phyloP scores from a whole-genome alignment of 1,284 basidiomycete species.

The Tranzscheliella williamsii region DNA sequence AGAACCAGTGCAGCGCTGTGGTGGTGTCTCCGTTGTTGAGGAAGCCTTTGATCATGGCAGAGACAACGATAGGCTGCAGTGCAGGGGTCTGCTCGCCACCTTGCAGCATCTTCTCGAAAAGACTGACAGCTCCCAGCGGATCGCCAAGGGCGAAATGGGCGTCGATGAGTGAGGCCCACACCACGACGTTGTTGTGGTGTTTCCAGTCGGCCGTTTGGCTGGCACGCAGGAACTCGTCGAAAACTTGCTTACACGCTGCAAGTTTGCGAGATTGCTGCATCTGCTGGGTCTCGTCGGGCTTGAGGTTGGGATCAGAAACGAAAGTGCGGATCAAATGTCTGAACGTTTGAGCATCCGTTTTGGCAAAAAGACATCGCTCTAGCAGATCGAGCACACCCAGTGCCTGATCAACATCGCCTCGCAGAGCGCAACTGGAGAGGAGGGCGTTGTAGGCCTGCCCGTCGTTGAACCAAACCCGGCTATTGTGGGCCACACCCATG shows the following conservation, averaged over 20 bases:
- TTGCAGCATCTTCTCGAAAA: constrained; percentile 75
- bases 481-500: constrained; percentile 64
- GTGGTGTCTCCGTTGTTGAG: constrained; percentile 31
- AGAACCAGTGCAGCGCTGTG: constrained; percentile 45
- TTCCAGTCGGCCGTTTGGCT: constrained; percentile 54
- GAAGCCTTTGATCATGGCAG: constrained; percentile 66
- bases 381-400: constrained; percentile 72
- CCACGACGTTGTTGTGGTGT: constrained; percentile 60
- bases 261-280: constrained; percentile 68
- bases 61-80: constrained; percentile 67
- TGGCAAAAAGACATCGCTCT: constrained; percentile 65
- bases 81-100: constrained; percentile 63
- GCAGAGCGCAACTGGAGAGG: constrained; percentile 70
- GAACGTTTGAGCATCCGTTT: constrained; percentile 66
- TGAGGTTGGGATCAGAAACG: constrained; percentile 25
- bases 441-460: constrained; percentile 66
- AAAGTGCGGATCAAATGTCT: constrained; percentile 67
- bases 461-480: constrained; percentile 60
- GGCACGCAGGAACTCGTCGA: constrained; percentile 68
- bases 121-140: constrained; percentile 69
- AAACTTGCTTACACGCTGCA: constrained; percentile 70
- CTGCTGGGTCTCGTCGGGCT: constrained; percentile 53
- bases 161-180: constrained; percentile 77
- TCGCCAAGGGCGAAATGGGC: constrained; percentile 73
- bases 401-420: constrained; percentile 70